Percentiles rank a stretch among this genome's conserved stretches.
Conservation (phyloP, 2,329 filamentous ascomycete species). For the Monosporascus sp. region DNA sequence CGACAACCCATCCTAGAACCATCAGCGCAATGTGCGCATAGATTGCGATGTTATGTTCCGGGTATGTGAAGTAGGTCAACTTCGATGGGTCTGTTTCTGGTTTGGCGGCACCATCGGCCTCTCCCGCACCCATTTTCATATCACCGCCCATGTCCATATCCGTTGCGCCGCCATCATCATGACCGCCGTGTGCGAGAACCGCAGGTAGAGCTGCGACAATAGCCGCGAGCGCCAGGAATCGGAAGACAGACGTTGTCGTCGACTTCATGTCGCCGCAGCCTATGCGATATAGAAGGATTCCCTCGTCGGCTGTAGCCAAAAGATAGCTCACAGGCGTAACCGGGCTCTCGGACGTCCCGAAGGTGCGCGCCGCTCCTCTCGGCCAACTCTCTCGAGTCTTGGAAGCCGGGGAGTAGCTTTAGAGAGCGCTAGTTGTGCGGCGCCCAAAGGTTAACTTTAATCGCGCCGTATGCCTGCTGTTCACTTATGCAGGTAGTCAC, state of each 20-base stretch:
- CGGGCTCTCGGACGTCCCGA: too few relatives aligned
- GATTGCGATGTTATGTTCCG: slow-evolving; percentile 32
- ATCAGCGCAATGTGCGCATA: slow-evolving; percentile 62
- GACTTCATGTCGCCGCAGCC: slow-evolving; percentile 16
- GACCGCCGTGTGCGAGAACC: slow-evolving; percentile 26
- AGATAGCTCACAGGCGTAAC: too few relatives aligned
- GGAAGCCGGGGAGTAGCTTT: too few relatives aligned
- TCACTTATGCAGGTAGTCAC: too few relatives aligned
- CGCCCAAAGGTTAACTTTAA: too few relatives aligned
- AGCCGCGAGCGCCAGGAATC: slow-evolving; percentile 23
- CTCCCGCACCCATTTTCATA: slow-evolving; percentile 27
- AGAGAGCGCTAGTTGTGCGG: too few relatives aligned
- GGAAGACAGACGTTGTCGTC: slow-evolving; percentile 15
- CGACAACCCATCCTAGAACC: slow-evolving; percentile 62
- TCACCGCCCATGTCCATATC: slow-evolving; percentile 27
- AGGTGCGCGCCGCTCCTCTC: too few relatives aligned
- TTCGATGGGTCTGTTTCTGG: slow-evolving; percentile 24
- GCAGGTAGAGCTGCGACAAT: slow-evolving; percentile 24
- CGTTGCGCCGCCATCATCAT: slow-evolving; percentile 22
- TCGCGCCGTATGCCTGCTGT: too few relatives aligned
- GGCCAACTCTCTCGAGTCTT: too few relatives aligned
- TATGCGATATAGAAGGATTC: slow-evolving; percentile 1
- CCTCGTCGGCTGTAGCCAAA: neutral
- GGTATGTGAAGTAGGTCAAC: slow-evolving; percentile 35
- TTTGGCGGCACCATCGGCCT: slow-evolving; percentile 22